Evolutionary conservation across 306 rosid genomes (phyloP).

Genomic region (Trifolium pratense): DNA sequence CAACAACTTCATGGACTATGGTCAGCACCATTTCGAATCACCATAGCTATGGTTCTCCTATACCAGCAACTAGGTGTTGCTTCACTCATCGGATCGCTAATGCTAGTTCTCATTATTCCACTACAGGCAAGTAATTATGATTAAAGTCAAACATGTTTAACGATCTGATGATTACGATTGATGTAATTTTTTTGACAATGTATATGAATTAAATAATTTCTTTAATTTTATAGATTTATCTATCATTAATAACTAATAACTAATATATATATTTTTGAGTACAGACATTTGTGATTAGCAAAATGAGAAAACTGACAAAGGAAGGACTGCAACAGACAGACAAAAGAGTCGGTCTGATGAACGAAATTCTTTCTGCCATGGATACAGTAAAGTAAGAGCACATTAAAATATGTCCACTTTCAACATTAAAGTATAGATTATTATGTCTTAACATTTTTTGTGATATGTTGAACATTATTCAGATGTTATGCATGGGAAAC

Average conservation of each 20-base stretch:
- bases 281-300: constrained; percentile 68
- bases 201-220: not conserved
- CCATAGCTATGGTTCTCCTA: constrained; percentile 70
- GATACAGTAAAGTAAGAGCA: constrained; percentile 81
- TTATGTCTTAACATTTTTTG: constrained; percentile 12
- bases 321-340: constrained; percentile 79
- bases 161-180: not conserved
- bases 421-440: not conserved
- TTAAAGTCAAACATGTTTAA: not conserved
- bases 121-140: constrained; percentile 59
- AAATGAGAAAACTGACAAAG: constrained; percentile 73
- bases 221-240: constrained; percentile 12
- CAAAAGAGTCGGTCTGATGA: constrained; percentile 87
- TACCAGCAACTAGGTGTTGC: constrained; percentile 96
- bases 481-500: constrained; percentile 96
- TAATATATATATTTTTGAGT: not conserved
- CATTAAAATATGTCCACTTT: constrained; percentile 1
- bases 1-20: constrained; percentile 83
- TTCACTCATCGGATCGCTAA: constrained; percentile 70
- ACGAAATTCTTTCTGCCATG: constrained; percentile 89
- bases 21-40: constrained; percentile 91
- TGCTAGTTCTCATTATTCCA: constrained; percentile 72
- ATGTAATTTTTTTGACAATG: not conserved
- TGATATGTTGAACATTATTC: constrained; percentile 49
- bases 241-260: not conserved